Base-by-base conservation (phyloP, 1,284 basidiomycete genomes). In the Cutaneotrichosporon cavernicola region DNA sequence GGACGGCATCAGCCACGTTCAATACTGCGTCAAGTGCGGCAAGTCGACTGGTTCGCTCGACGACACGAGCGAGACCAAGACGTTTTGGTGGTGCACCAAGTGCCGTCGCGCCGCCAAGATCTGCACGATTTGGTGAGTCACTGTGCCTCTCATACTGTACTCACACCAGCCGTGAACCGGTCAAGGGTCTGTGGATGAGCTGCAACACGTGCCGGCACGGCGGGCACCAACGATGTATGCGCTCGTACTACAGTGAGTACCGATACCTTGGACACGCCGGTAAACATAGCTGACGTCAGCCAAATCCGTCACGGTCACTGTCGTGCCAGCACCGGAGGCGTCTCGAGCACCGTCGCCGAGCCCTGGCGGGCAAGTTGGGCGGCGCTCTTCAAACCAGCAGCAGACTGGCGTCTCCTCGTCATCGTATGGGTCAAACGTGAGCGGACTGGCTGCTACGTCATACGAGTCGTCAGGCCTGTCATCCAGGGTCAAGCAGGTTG, bases 21-120 rank as follows among this genome's bases (percentile, higher is more conserved):
- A 71, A 14, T 65, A 73, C 58, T 79, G 77, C 60, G 49, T 58
- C 30, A 58, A 64, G 56, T 79, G 77, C 56, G 70, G 74, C 21
- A 75, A 73, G 55, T 69, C 73, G 16, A 78, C 77, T 0, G 76
- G 76, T 2, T 68, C 70, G 14, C 63, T 78, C 43, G 77, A 79
- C 36, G 75, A 77, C 66, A 71, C 71, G 31, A 64, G 65, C 2
- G 70, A 73, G 43, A 66, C 50, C 51, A 73, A 72, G 65, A 65
- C 60, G 32, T 76, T 78, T 55, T 79, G 77, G 76, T 78, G 71
- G 70, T 79, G 77, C 65, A 72, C 67, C 47, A 53, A 60, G 53
- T 79, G 77, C 61, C 68, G 64, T 38, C 57, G 69, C 9, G 68
- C 62, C 5, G 76, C 77, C 6, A 74, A 72, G 66, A 56, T 50